A percentile compares a stretch with the other conserved stretches of the same genome.
Evolutionary conservation across 768 basidiomycete species (phyloP).

Genomic region (Boletus reticulatus): DNA sequence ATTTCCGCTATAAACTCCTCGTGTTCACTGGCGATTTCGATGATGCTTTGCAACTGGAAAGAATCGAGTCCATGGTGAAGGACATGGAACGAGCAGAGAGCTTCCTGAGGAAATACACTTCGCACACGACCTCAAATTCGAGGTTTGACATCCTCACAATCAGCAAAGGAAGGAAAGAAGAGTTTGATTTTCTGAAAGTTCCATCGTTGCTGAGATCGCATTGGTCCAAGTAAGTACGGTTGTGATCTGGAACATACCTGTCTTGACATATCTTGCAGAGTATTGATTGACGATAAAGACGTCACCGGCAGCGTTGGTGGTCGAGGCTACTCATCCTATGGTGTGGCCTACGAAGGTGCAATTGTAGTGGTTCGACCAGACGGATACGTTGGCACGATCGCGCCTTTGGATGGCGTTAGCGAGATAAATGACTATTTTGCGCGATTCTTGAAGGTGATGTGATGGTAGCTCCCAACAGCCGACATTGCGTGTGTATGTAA

Average conservation of each 20-base stretch:
- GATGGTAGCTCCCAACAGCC: not conserved
- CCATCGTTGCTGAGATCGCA: constrained; percentile 35
- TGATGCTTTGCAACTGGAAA: constrained; percentile 18
- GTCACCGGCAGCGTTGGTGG: constrained; percentile 45
- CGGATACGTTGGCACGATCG: constrained; percentile 61
- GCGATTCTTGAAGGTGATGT: constrained; percentile 35
- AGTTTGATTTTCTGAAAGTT: constrained; percentile 30
- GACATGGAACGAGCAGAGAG: constrained; percentile 25
- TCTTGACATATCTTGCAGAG: constrained; percentile 37
- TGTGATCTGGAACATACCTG: not conserved
- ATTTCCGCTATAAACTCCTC: constrained; percentile 49
- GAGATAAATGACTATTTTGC: constrained; percentile 48
- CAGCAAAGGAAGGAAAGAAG: constrained; percentile 31
- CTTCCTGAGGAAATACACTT: constrained; percentile 27
- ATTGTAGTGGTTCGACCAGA: constrained; percentile 32
- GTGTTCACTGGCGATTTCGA: constrained; percentile 41
- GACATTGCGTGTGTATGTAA: too few relatives aligned
- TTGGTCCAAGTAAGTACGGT: constrained; percentile 41
- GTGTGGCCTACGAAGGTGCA: constrained; percentile 32
- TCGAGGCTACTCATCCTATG: constrained; percentile 55
- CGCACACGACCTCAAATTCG: constrained; percentile 17
- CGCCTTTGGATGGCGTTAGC: constrained; percentile 40
- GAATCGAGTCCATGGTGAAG: constrained; percentile 25
- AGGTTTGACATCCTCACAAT: constrained; percentile 33
- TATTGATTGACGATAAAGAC: constrained; percentile 57